phyloP scores from a whole-genome alignment of 371 early-diverging fungal species.

The Dichotomocladium elegans region DNA sequence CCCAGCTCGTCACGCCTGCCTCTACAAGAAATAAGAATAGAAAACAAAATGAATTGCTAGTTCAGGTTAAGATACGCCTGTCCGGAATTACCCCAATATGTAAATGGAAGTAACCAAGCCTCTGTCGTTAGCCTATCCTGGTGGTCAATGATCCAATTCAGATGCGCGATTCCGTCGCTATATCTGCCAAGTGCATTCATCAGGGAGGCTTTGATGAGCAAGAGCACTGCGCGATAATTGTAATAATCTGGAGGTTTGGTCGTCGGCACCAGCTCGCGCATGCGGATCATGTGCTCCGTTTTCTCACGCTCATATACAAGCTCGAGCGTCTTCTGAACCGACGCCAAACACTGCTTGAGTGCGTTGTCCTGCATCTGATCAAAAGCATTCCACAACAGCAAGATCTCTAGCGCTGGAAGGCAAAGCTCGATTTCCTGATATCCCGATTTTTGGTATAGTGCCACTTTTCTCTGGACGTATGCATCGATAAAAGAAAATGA shows the following conservation, averaged over 20 bases:
- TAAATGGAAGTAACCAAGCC: conserved; percentile 59
- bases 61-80: not conserved
- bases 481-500: conserved; percentile 40
- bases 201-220: conserved; percentile 40
- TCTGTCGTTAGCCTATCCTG: conserved; percentile 42
- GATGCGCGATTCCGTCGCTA: conserved; percentile 38
- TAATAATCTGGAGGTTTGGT: conserved; percentile 44
- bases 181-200: conserved; percentile 36
- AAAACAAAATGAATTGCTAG: not conserved
- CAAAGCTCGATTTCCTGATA: conserved; percentile 55
- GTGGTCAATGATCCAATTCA: conserved; percentile 61
- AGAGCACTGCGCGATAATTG: conserved; percentile 35
- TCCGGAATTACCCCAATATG: conserved; percentile 54
- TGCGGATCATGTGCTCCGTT: conserved; percentile 35
- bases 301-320: conserved; percentile 43
- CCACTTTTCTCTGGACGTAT: conserved; percentile 51
- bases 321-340: conserved; percentile 40
- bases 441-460: conserved; percentile 47
- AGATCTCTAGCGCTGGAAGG: conserved; percentile 53
- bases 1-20: conserved; percentile 58
- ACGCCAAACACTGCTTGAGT: conserved; percentile 31
- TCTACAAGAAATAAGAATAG: conserved; percentile 25
- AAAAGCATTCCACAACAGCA: conserved; percentile 58
- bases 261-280: conserved; percentile 36
- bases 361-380: conserved; percentile 44